A percentile compares a stretch with the other conserved stretches of the same genome.
Conservation (phyloP, 2,329 filamentous ascomycete genomes). For the Aspergillus pseudonomiae region DNA sequence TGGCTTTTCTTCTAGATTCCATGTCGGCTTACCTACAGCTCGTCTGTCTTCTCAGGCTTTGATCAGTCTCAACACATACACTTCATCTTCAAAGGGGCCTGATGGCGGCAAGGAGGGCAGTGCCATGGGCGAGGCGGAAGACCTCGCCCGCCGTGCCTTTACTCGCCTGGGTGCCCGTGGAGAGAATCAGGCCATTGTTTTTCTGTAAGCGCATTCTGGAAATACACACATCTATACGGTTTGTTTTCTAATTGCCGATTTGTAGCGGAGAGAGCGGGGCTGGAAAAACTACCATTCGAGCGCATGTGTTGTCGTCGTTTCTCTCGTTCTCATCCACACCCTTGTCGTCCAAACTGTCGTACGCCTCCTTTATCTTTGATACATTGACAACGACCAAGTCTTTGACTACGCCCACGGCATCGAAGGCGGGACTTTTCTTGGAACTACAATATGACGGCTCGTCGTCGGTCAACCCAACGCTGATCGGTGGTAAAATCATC, state of each 20-base stretch:
- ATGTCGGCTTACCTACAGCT: conserved; percentile 85
- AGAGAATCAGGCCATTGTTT: conserved; percentile 91
- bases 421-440: conserved; percentile 92
- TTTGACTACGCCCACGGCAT: conserved; percentile 90
- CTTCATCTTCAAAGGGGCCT: conserved; percentile 80
- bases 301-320: conserved; percentile 82
- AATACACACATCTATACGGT: not conserved
- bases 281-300: conserved; percentile 92
- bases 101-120: conserved; percentile 92
- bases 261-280: conserved; percentile 89
- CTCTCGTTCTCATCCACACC: conserved; percentile 90
- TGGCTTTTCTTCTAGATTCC: conserved; percentile 69
- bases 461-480: conserved; percentile 77
- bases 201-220: conserved; percentile 68
- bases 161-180: conserved; percentile 81
- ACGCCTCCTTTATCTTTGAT: conserved; percentile 94
- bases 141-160: conserved; percentile 84
- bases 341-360: conserved; percentile 87
- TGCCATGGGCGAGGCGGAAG: conserved; percentile 88
- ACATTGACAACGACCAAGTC: conserved; percentile 96
- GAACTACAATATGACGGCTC: conserved; percentile 96
- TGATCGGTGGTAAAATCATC: conserved; percentile 92
- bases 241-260: conserved; percentile 27
- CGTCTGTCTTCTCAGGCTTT: conserved; percentile 88
- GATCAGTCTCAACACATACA: conserved; percentile 93